Evolutionary conservation across 345 rosid species (phyloP), one percentile per base, ranked within the genome.

Genomic region (Salix dunnii): DNA sequence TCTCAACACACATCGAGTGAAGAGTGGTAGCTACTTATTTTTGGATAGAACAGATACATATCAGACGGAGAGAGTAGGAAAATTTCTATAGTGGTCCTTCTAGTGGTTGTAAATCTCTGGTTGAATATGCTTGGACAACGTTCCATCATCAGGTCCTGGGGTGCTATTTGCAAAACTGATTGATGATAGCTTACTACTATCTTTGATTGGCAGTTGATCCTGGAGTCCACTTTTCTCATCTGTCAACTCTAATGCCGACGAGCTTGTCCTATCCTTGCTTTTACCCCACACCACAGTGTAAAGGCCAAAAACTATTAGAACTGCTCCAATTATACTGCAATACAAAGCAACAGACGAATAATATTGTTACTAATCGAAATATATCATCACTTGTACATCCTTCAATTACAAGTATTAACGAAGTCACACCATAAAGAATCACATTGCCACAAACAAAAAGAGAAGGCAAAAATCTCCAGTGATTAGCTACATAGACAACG

Each of bases 271-370:
- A 23, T 96, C 98, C 71, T 93, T 96, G 86, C 89, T 85, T 81
- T 96, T 96, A 3, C 98, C 99, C 99, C 99, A 93, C 74, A 90
- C 93, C 1, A 96, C 98, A 2, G 85, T 74, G 83, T 96, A 93
- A 9, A 93, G 87, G 6, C 98, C 99, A 11, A 85, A 20, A 4
- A 93, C 99, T 65, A 96, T 91, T 76, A 91, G 17, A 58, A 88
- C 67, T 3, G 99, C 94, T 53, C 98, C 99, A 6, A 93, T 83
- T 77, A 96, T 74, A 85, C 97, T 95, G 86, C 48, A 80, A 82
- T 3, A 3, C 21, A 5, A 16, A 12, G 2, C 46, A 42, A 40
- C 10, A 1, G 25, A 73, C 12, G 33, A 23, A 4, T n/a, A 51
- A 20, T 4, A 33, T 33, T 6, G 58, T 46, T 46, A 46, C 17